Base-by-base conservation (phyloP, 495 filamentous ascomycete genomes). In the Neurospora africana region DNA sequence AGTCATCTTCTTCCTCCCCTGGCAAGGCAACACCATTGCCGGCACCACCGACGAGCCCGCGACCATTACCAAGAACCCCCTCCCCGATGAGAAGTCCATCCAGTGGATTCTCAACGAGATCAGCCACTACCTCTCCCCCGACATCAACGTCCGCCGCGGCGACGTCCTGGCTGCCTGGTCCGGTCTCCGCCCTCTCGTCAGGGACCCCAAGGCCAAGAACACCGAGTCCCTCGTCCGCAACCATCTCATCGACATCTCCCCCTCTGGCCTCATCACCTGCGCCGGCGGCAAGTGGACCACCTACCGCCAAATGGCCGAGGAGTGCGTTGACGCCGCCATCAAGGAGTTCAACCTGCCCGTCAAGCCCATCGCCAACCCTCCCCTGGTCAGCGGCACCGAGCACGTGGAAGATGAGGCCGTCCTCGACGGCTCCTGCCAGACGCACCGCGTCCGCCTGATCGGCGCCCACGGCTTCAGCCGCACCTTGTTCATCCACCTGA, bases 241-340 rank as follows among this genome's bases (percentile, higher is more conserved):
- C 81, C 95, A 99, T 79, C 86, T 99, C 70, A 89, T 99, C 77
- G 91, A 95, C 72, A 87, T 95, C 35, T 97, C 95, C 13, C 80
- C 86, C 2, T 94, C 92, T 10, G 95, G 95, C 4, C 89, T 99
- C 37, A 80, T 99, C 69, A 99, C 95, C 53, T 94, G 93, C 79
- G 93, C 95, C n/a, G 95, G 95, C 73, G 95, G 95, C 27, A 98
- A 98, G 83, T 99, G 95, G 95, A 99, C 95, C 4, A 99, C 95
- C 6, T 99, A 99, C 82, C 91, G 95, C 39, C 94, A 99, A 79
- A 99, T 99, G 95, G 93, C 95, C 41, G 95, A 99, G 83, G 95
- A 99, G 80, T 90, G 92, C 70, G 95, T 99, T 38, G 95, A 99
- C 76, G 91, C 94, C 74, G 95, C 95, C 21, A 87, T 99, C 79